These are phyloP conservation scores for Eucalyptus camaldulensis DNA, from an alignment of 345 rosid genomes.

Conservation along the genomic window DNA sequence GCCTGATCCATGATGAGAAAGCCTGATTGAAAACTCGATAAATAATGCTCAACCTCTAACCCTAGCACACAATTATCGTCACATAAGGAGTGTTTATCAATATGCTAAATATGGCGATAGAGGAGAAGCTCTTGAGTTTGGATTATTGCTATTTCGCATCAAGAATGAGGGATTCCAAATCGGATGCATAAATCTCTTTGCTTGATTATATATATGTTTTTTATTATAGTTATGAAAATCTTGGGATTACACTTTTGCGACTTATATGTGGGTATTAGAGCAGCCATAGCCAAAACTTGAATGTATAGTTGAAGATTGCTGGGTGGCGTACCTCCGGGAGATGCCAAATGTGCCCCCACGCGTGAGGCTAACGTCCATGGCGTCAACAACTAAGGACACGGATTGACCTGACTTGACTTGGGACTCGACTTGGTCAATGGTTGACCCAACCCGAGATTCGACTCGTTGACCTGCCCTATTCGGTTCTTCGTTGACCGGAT, in stretches of 20 bases:
- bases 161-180: background rate
- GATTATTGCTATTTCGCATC: no score
- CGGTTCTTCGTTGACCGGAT: rapidly evolving
- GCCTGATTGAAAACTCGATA: rapidly evolving
- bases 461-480: rapidly evolving
- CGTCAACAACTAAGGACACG: rapidly evolving
- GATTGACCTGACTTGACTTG: no score
- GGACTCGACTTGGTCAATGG: rapidly evolving
- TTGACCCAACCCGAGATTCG: no score
- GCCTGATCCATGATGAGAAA: rapidly evolving
- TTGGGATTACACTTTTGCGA: rapidly evolving
- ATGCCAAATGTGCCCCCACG: rapidly evolving
- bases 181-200: rapidly evolving
- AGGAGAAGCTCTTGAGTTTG: no score
- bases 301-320: rapidly evolving
- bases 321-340: rapidly evolving
- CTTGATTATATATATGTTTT: no score
- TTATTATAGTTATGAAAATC: no score
- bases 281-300: rapidly evolving
- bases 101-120: no score
- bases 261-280: background rate
- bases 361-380: rapidly evolving
- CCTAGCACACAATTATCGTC: no score
- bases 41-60: no score
- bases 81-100: no score